Evolutionary conservation across 306 rosid genomes (phyloP), one percentile per base, ranked within the genome.

Genomic region (Citrullus colocynthis): DNA sequence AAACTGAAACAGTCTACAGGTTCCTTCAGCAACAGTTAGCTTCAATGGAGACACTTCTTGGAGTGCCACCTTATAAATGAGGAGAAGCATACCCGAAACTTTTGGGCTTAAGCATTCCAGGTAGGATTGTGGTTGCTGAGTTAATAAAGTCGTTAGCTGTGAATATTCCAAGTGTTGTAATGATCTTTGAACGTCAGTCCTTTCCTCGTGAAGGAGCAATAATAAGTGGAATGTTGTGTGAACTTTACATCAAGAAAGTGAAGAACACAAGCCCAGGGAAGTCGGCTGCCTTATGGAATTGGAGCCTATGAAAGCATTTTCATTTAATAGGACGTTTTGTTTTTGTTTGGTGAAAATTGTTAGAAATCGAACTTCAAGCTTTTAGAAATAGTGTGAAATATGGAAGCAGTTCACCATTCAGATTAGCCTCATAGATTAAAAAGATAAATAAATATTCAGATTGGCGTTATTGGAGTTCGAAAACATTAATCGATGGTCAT

Each of bases 1-100:
- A 93, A 76, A 94, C 98, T 28, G 98, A 92, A 80, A 89, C 97
- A 1, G 96, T 91, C 77, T 89, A 90, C 59, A 69, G 74, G 72
- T 94, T 94, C 84, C 89, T 94, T 64, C 89, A 80, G 78, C 87
- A 89, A 58, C 92, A 90, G 52, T 82, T 94, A 79, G 91, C 96
- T 71, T 84, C 85, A 21, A 76, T 94, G 93, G 98, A 90, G 78
- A 86, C 90, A 34, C 63, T 92, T 78, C 85, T 92, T 70, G 97
- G 98, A 67, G 87, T 84, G 39, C 80, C 91, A 56, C 97, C 97
- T 52, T 92, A 95, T 85, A 80, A 55, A 49, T 94, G 83, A 87
- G 71, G 39, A 18, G 64, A 32, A 48, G 34, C 5, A 2, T 32
- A 17, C 13, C 32, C 77, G 4, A 15, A 72, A 24, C 57, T 71